Evolutionary conservation across 2,329 filamentous ascomycete genomes (phyloP).

Genomic region (Pyrenophora tritici-repentis): DNA sequence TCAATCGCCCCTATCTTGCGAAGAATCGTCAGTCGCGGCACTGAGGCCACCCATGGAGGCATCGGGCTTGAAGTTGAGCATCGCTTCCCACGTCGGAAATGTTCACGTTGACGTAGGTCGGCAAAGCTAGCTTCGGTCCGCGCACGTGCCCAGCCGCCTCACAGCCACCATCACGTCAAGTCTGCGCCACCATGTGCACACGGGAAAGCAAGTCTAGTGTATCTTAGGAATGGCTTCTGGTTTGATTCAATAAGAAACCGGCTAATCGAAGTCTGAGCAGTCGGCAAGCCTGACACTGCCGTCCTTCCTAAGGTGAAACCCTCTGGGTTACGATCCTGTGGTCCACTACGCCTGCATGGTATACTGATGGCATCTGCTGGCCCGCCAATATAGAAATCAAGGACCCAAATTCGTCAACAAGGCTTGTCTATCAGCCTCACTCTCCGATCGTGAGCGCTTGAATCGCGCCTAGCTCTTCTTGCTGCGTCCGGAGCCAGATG

Average conservation of each 20-base stretch:
- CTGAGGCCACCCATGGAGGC: slow-evolving; percentile 50
- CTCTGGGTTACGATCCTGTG: slow-evolving; percentile 31
- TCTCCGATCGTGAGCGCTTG: slow-evolving; percentile 24
- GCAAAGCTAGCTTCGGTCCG: slow-evolving; percentile 33
- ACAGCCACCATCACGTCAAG: neutral
- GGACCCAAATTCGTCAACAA: slow-evolving; percentile 12
- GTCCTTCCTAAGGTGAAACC: slow-evolving; percentile 33
- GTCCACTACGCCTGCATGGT: slow-evolving; percentile 35
- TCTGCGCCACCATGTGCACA: neutral
- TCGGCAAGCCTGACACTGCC: slow-evolving; percentile 38
- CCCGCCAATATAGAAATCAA: slow-evolving; percentile 27
- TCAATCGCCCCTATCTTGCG: slow-evolving; percentile 36
- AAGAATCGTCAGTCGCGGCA: slow-evolving; percentile 38
- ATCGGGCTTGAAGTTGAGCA: slow-evolving; percentile 44
- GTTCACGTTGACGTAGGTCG: slow-evolving; percentile 28
- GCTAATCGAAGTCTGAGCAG: slow-evolving; percentile 14
- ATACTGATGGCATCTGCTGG: slow-evolving; percentile 31
- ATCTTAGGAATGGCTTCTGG: slow-evolving; percentile 19
- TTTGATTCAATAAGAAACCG: slow-evolving; percentile 31
- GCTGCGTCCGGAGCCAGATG: slow-evolving; percentile 47
- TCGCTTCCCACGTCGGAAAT: slow-evolving; percentile 24
- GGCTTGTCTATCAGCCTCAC: slow-evolving; percentile 8
- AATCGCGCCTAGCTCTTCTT: slow-evolving; percentile 37
- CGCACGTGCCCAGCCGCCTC: slow-evolving; percentile 18
- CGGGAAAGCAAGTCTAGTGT: neutral